These are phyloP conservation scores for Nannizziopsis barbatae DNA, from an alignment of 2,329 filamentous ascomycete genomes.

Conservation along the genomic window DNA sequence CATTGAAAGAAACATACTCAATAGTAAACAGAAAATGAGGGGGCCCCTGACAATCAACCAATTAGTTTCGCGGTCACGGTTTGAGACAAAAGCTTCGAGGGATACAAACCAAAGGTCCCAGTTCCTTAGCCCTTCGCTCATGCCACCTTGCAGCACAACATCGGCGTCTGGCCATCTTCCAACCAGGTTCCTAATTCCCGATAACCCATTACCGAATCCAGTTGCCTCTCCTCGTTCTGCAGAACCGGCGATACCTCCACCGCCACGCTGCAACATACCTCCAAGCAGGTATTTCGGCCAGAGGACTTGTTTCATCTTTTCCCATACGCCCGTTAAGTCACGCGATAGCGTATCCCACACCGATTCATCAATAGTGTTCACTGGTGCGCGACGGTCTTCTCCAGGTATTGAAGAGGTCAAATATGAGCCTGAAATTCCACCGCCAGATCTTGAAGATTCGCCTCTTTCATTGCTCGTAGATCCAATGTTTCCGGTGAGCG, in stretches of 20 bases:
- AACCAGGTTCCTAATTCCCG: conserved; percentile 44
- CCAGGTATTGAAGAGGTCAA: conserved; percentile 82
- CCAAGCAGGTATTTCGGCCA: conserved; percentile 88
- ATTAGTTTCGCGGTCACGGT: not conserved
- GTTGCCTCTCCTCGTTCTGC: conserved; percentile 47
- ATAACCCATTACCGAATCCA: conserved; percentile 30
- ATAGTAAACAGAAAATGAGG: conserved; percentile 79
- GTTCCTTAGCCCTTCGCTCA: conserved; percentile 83
- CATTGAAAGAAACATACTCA: conserved; percentile 80
- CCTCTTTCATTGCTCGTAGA: conserved; percentile 36
- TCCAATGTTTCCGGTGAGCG: conserved; percentile 69
- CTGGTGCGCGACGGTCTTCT: conserved; percentile 78
- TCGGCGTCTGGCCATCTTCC: conserved; percentile 59
- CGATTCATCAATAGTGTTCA: conserved; percentile 91
- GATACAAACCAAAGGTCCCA: conserved; percentile 76
- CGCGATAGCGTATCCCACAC: conserved; percentile 96
- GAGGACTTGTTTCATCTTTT: conserved; percentile 94
- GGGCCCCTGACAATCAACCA: conserved; percentile 56
- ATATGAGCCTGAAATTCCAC: conserved; percentile 58
- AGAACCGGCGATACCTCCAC: conserved; percentile 43
- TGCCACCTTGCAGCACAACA: conserved; percentile 54
- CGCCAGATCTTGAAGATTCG: conserved; percentile 23
- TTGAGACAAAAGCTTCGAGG: not conserved
- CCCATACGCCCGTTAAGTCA: conserved; percentile 86
- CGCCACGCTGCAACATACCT: conserved; percentile 48